Percentiles rank a stretch among this genome's conserved stretches.
Evolutionary conservation across 768 basidiomycete genomes (phyloP).

Genomic region (Rhizopogon vinicolor): DNA sequence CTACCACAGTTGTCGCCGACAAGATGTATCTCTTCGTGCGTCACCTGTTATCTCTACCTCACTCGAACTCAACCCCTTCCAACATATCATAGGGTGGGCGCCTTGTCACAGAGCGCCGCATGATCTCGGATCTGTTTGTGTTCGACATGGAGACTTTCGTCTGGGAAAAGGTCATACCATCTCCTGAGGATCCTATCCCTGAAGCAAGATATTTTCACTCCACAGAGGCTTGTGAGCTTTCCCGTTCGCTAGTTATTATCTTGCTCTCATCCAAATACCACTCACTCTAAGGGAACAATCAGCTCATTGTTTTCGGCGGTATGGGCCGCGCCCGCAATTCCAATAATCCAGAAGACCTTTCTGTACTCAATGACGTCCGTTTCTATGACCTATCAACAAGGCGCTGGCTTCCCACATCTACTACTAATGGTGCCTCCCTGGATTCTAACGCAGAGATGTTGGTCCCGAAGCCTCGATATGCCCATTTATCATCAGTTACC

Average conservation of each 20-base stretch:
- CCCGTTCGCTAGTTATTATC: not conserved
- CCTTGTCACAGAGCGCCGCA: conserved; percentile 77
- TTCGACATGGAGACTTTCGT: conserved; percentile 79
- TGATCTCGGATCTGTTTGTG: conserved; percentile 87
- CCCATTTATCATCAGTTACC: conserved; percentile 87
- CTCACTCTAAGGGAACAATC: conserved; percentile 62
- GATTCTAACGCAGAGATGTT: conserved; percentile 41
- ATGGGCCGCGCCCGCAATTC: conserved; percentile 83
- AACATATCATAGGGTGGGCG: conserved; percentile 67
- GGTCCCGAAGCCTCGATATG: conserved; percentile 84
- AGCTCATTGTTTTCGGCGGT: conserved; percentile 91
- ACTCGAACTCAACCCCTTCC: not conserved
- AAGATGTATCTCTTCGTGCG: conserved; percentile 89
- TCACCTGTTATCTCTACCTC: not conserved
- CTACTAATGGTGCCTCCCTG: conserved; percentile 24
- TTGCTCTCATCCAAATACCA: conserved; percentile 10
- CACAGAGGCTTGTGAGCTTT: conserved; percentile 69
- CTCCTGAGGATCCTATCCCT: conserved; percentile 67
- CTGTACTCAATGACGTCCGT: conserved; percentile 90
- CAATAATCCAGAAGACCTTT: conserved; percentile 71
- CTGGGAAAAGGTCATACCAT: conserved; percentile 69
- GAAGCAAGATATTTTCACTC: conserved; percentile 93
- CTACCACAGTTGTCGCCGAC: conserved; percentile 84
- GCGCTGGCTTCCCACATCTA: conserved; percentile 60
- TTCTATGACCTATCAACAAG: conserved; percentile 74